Percentiles rank a stretch among this genome's conserved stretches.
These are phyloP conservation scores for Aspergillus sp. DNA, from an alignment of 2,329 filamentous ascomycete species.

Conservation along the genomic window DNA sequence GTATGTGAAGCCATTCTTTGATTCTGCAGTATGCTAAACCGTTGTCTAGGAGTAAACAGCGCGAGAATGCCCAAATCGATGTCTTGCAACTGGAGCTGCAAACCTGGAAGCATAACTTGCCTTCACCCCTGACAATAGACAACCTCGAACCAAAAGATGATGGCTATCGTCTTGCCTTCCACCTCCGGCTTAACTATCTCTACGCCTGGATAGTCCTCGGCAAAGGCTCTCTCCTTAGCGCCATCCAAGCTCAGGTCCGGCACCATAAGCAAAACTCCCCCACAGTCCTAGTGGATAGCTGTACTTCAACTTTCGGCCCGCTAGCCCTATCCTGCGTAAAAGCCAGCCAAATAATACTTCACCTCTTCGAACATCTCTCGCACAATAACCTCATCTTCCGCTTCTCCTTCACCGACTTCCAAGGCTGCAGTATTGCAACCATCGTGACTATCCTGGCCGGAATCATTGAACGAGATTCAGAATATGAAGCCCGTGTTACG, in stretches of 20 bases:
- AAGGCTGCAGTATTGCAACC: slow-evolving; percentile 41
- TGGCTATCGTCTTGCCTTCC: slow-evolving; percentile 34
- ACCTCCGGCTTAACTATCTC: slow-evolving; percentile 40
- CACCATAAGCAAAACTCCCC: neutral
- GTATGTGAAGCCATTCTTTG: neutral
- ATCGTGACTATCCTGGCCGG: slow-evolving; percentile 33
- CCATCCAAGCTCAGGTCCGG: neutral
- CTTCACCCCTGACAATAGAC: slow-evolving; percentile 24
- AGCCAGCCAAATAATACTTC: slow-evolving; percentile 6
- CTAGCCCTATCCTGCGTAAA: slow-evolving; percentile 30
- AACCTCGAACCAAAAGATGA: slow-evolving; percentile 28
- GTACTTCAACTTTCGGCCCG: neutral
- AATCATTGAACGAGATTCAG: slow-evolving; percentile 35
- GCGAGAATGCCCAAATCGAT: neutral
- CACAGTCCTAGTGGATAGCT: neutral
- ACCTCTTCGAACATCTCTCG: slow-evolving; percentile 16
- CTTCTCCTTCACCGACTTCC: slow-evolving; percentile 43
- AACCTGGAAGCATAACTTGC: neutral
- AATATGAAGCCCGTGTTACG: slow-evolving; percentile 28
- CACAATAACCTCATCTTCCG: slow-evolving; percentile 29
- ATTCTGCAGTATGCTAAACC: neutral
- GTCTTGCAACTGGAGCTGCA: neutral
- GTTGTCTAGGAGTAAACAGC: neutral
- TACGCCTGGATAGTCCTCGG: slow-evolving; percentile 40
- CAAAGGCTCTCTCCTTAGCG: slow-evolving; percentile 32